These are phyloP conservation scores for Patellaria atrata DNA, from an alignment of 495 filamentous ascomycete species.

Conservation along the genomic window DNA sequence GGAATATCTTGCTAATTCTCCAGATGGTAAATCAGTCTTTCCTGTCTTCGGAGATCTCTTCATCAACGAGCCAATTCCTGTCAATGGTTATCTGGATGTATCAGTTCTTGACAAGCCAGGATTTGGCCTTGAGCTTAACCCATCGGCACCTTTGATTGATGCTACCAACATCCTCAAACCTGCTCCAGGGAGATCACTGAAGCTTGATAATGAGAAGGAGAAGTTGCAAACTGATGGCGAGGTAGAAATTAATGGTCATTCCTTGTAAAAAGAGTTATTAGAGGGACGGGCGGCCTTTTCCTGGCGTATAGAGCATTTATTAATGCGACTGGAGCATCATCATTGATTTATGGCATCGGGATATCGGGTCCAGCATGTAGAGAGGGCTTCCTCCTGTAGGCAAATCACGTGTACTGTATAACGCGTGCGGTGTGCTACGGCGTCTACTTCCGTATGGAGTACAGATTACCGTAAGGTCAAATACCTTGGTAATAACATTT, in stretches of 20 bases:
- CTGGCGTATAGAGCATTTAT: no score
- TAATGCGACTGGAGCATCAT: no score
- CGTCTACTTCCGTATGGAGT: no score
- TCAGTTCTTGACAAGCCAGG: constrained; percentile 75
- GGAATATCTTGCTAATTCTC: constrained; percentile 84
- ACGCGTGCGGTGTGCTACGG: no score
- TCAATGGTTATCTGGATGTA: constrained; percentile 62
- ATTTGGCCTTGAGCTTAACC: constrained; percentile 78
- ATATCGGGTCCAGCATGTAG: no score
- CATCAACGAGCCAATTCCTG: constrained; percentile 77
- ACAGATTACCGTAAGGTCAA: no score
- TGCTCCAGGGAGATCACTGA: constrained; percentile 47
- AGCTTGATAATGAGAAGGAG: constrained; percentile 7
- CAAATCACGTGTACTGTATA: no score
- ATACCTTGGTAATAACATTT: no score
- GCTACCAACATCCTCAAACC: constrained; percentile 57
- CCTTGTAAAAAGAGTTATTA: constrained; percentile 2
- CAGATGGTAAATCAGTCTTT: constrained; percentile 73
- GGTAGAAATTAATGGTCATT: constrained; percentile 16
- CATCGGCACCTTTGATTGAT: constrained; percentile 59
- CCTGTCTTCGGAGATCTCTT: constrained; percentile 89
- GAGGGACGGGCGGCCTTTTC: no score
- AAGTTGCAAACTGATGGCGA: constrained; percentile 7
- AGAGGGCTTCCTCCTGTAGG: no score
- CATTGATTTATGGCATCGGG: no score